Evolutionary conservation across 2,329 filamentous ascomycete species (phyloP).

Genomic region (Davidsoniella eucalypti): DNA sequence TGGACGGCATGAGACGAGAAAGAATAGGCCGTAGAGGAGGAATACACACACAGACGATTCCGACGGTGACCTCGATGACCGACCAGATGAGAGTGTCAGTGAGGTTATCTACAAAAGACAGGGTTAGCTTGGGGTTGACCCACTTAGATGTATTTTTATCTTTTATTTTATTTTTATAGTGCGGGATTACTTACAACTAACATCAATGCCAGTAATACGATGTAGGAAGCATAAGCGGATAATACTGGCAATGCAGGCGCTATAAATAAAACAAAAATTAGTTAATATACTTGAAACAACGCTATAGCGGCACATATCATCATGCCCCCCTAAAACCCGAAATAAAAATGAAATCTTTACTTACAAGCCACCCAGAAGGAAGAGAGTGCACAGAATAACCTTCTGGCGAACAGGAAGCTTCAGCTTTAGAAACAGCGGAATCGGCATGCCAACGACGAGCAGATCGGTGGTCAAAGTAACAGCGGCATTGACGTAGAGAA

Average conservation of each 20-base stretch:
- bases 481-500: constrained; percentile 18
- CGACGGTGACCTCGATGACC: constrained; percentile 19
- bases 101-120: constrained; percentile 16
- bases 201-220: constrained; percentile 16
- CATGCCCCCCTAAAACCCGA: constrained; percentile 18
- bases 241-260: constrained; percentile 17
- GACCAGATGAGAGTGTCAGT: constrained; percentile 19
- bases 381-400: constrained; percentile 17
- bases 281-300: neutral
- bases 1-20: constrained; percentile 3
- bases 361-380: constrained; percentile 19
- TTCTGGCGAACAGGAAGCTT: constrained; percentile 17
- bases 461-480: constrained; percentile 19
- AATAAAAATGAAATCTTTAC: constrained; percentile 16
- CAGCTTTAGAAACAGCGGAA: constrained; percentile 19
- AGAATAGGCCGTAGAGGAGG: constrained; percentile 18
- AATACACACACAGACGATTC: constrained; percentile 21
- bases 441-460: constrained; percentile 18
- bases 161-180: neutral
- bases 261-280: constrained; percentile 9
- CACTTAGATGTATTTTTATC: neutral
- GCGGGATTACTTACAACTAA: constrained; percentile 17
- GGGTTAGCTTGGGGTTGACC: neutral
- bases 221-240: constrained; percentile 17
- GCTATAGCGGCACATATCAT: neutral